These are phyloP conservation scores for Ascochyta fabae DNA, from an alignment of 2,329 filamentous ascomycete genomes.

Conservation along the genomic window DNA sequence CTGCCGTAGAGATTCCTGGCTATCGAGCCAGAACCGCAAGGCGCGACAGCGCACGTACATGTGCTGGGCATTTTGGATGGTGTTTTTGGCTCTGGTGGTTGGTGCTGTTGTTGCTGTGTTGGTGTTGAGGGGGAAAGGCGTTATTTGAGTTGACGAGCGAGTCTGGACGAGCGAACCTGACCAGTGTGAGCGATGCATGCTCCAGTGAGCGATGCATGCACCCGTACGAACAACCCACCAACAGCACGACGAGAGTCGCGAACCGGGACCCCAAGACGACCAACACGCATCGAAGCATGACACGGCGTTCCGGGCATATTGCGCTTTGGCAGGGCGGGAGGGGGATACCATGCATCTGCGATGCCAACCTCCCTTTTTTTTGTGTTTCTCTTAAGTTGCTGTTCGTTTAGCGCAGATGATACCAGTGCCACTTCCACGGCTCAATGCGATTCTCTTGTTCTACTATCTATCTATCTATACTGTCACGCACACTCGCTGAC, in stretches of 20 bases:
- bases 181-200: too few relatives aligned
- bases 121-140: conserved; percentile 46
- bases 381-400: neutral
- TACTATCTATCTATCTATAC: too few relatives aligned
- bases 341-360: neutral
- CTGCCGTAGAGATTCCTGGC: conserved; percentile 51
- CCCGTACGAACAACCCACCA: too few relatives aligned
- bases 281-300: neutral
- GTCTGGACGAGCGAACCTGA: neutral
- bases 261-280: too few relatives aligned
- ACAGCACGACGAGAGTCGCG: too few relatives aligned
- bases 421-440: conserved; percentile 8
- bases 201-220: too few relatives aligned
- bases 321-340: too few relatives aligned
- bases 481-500: too few relatives aligned
- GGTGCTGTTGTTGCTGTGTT: conserved; percentile 56
- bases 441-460: neutral
- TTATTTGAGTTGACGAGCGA: conserved; percentile 29
- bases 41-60: conserved; percentile 55
- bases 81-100: conserved; percentile 54
- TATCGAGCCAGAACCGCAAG: conserved; percentile 58
- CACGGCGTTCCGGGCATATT: neutral
- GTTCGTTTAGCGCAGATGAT: conserved; percentile 12
- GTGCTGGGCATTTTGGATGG: conserved; percentile 57
- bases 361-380: neutral